phyloP scores from a whole-genome alignment of 2,329 filamentous ascomycete genomes.

The Ceratocystis eucalypticola region DNA sequence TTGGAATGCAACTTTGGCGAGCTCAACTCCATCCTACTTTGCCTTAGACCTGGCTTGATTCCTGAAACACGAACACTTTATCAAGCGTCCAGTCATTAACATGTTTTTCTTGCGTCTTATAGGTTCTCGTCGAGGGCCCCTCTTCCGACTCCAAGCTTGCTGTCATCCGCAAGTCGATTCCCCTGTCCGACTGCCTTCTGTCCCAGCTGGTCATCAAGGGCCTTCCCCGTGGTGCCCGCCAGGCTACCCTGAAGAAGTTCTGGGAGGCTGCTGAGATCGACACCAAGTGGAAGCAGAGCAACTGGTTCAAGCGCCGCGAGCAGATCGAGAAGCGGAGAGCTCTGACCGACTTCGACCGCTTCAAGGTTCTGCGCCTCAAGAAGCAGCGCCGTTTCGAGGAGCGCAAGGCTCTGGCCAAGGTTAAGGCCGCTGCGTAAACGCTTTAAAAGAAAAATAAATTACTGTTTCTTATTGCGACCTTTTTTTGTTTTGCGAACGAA shows the following conservation, averaged over 20 bases:
- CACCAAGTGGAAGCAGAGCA: conserved; percentile 79
- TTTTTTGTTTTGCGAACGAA: conserved; percentile 17
- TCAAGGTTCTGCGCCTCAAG: conserved; percentile 99
- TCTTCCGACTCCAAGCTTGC: conserved; percentile 64
- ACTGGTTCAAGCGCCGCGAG: conserved; percentile 87
- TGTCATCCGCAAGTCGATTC: conserved; percentile 75
- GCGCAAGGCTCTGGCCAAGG: conserved; percentile 88
- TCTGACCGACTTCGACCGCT: conserved; percentile 97
- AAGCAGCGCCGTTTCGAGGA: conserved; percentile 99
- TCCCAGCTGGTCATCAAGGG: conserved; percentile 78
- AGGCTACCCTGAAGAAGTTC: conserved; percentile 66
- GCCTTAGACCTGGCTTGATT: neutral
- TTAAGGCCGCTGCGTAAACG: conserved; percentile 65
- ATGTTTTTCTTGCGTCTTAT: conserved; percentile 22
- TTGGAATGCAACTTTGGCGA: no score
- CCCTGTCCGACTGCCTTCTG: conserved; percentile 73
- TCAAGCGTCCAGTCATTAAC: conserved; percentile 9
- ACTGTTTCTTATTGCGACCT: conserved; percentile 21
- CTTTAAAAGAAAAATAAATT: conserved; percentile 28
- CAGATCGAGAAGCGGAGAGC: conserved; percentile 75
- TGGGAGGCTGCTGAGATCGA: conserved; percentile 92
- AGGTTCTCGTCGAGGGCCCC: conserved; percentile 95
- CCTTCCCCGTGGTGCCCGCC: conserved; percentile 73
- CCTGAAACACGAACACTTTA: neutral
- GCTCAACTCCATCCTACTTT: neutral